Evolutionary conservation across 2,329 filamentous ascomycete genomes (phyloP).

Genomic region (Xylogone sp.): DNA sequence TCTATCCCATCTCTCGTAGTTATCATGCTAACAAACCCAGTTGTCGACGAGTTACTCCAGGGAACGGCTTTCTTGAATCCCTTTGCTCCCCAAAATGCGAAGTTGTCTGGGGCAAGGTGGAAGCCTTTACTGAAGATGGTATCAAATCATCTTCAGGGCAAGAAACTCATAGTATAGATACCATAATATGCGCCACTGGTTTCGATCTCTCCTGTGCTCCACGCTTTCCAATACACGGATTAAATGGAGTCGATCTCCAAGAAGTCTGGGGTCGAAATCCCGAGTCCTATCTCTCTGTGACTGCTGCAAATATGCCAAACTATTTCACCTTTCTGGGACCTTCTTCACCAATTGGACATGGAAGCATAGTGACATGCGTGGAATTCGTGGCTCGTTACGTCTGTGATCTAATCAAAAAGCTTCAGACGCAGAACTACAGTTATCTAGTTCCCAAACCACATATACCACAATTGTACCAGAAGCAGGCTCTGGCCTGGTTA

Average conservation of each 20-base stretch:
- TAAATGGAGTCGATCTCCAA: conserved; percentile 1
- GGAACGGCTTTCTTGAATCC: conserved; percentile 34
- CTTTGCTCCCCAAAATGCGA: conserved; percentile 33
- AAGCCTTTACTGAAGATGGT: too few species aligned
- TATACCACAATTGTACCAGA: conserved; percentile 22
- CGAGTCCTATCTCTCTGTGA: conserved; percentile 6
- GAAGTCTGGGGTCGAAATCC: conserved; percentile 8
- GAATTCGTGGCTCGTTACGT: conserved; percentile 29
- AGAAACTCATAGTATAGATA: conserved; percentile 16
- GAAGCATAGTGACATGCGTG: conserved; percentile 19
- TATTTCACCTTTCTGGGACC: conserved; percentile 16
- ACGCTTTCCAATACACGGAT: conserved; percentile 5
- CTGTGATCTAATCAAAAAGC: conserved; percentile 25
- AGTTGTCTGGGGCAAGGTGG: not conserved
- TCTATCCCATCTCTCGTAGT: too few species aligned
- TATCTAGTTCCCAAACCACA: conserved; percentile 39
- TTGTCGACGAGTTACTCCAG: conserved; percentile 36
- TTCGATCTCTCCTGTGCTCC: conserved; percentile 6
- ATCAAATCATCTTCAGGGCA: too few species aligned
- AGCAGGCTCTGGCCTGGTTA: conserved; percentile 32
- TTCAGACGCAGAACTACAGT: conserved; percentile 28
- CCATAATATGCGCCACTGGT: conserved; percentile 26
- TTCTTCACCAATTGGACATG: conserved; percentile 18
- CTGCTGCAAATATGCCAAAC: conserved; percentile 13
- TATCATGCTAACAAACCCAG: too few species aligned